Evolutionary conservation across 495 filamentous ascomycete species (phyloP).

Genomic region (Pyrenopolyporus hunteri): DNA sequence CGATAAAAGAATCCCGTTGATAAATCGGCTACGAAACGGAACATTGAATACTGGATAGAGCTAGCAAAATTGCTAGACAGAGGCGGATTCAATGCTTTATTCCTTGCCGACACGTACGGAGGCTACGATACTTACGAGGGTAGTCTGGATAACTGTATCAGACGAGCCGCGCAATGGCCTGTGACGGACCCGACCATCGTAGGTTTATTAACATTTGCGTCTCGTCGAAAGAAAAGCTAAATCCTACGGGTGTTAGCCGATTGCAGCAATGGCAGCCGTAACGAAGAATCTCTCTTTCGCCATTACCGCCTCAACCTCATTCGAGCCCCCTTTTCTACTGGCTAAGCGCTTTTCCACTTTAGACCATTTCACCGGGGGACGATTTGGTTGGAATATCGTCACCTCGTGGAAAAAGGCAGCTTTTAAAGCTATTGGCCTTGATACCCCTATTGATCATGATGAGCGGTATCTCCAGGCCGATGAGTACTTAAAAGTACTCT

Average conservation of each 20-base stretch:
- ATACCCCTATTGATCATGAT: constrained; percentile 64
- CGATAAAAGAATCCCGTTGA: constrained; percentile 57
- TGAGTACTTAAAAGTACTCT: constrained; percentile 64
- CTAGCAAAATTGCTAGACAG: constrained; percentile 64
- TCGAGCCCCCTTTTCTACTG: constrained; percentile 63
- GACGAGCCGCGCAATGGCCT: constrained; percentile 62
- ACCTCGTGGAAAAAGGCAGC: constrained; percentile 66
- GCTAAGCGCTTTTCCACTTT: constrained; percentile 66
- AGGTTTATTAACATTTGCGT: constrained; percentile 26
- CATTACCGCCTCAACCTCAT: constrained; percentile 63
- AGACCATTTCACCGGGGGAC: constrained; percentile 66
- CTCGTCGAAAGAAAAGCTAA: not conserved
- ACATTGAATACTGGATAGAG: constrained; percentile 64
- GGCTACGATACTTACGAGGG: constrained; percentile 64
- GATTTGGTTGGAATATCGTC: constrained; percentile 71
- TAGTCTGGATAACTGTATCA: constrained; percentile 54
- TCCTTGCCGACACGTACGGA: constrained; percentile 67
- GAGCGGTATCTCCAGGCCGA: constrained; percentile 66
- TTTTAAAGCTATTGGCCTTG: constrained; percentile 63
- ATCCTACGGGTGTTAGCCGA: constrained; percentile 30
- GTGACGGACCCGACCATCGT: constrained; percentile 60
- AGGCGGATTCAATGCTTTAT: constrained; percentile 64
- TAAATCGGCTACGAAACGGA: constrained; percentile 62
- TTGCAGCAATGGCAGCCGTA: constrained; percentile 62
- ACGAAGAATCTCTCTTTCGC: constrained; percentile 62